phyloP scores from a whole-genome alignment of 2,329 filamentous ascomycete species.

The Aspergillus sp. region DNA sequence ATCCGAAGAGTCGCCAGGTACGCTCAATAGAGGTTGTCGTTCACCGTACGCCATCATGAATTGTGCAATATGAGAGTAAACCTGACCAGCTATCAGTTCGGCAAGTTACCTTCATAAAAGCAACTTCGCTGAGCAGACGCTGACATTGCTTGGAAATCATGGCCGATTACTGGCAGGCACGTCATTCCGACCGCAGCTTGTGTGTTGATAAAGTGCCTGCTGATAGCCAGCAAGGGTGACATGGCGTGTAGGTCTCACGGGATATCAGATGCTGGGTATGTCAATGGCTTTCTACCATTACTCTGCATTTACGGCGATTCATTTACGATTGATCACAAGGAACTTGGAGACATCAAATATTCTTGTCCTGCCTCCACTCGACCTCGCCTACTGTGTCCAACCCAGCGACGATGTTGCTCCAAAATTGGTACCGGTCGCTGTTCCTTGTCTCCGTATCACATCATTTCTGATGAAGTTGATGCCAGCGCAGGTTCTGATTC shows the following conservation, averaged over 20 bases:
- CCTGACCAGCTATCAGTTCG: too few relatives aligned
- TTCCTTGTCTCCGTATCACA: neutral
- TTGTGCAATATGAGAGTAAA: conserved; percentile 9
- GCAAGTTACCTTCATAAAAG: too few relatives aligned
- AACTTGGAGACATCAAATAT: too few relatives aligned
- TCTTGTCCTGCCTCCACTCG: too few relatives aligned
- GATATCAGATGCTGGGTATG: neutral
- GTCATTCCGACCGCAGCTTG: conserved; percentile 31
- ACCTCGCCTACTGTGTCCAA: too few relatives aligned
- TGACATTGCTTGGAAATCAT: conserved; percentile 13
- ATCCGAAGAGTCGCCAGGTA: neutral
- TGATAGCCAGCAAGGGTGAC: conserved; percentile 7
- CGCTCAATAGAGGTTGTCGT: conserved; percentile 22
- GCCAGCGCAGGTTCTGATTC: neutral
- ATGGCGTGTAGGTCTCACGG: too few relatives aligned
- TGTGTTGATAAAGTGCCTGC: conserved; percentile 11
- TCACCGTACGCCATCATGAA: conserved; percentile 23
- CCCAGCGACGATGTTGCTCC: too few relatives aligned
- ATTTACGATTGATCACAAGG: too few relatives aligned
- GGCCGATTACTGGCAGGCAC: conserved; percentile 22
- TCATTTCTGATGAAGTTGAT: neutral
- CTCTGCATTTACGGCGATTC: too few relatives aligned
- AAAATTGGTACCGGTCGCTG: too few relatives aligned
- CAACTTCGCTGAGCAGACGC: too few relatives aligned
- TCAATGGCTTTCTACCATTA: too few relatives aligned